These are phyloP conservation scores for Salvia splendens DNA, from an alignment of 257 asterid genomes.

Conservation along the genomic window DNA sequence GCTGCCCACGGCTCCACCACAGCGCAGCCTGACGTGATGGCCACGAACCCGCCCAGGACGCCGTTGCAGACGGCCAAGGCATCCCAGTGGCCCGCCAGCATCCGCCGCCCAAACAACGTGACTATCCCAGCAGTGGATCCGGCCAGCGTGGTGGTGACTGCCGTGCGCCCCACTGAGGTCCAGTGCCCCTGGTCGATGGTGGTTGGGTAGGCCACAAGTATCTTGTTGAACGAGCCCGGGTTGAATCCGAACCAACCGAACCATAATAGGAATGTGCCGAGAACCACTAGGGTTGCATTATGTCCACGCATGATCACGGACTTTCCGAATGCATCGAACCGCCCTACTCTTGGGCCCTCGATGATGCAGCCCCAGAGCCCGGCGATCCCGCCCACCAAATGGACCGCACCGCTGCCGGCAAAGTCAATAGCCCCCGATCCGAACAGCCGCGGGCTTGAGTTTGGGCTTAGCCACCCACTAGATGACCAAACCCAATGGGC, in stretches of 20 bases:
- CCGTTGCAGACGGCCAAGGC: slow-evolving; percentile 64
- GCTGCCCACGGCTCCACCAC: slow-evolving; percentile 80
- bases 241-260: slow-evolving; percentile 83
- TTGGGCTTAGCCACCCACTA: slow-evolving; percentile 65
- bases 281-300: slow-evolving; percentile 68
- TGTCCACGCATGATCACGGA: slow-evolving; percentile 70
- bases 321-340: slow-evolving; percentile 59
- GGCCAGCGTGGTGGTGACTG: slow-evolving; percentile 70
- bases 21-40: slow-evolving; percentile 63
- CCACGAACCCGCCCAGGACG: slow-evolving; percentile 64
- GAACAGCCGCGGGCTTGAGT: slow-evolving; percentile 48
- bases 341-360: slow-evolving; percentile 79
- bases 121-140: slow-evolving; percentile 69
- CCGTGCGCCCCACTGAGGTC: slow-evolving; percentile 72
- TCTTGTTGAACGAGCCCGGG: slow-evolving; percentile 65
- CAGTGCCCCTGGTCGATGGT: slow-evolving; percentile 60
- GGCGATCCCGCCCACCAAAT: slow-evolving; percentile 76
- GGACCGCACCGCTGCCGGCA: slow-evolving; percentile 79
- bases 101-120: slow-evolving; percentile 51
- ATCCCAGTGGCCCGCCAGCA: slow-evolving; percentile 62
- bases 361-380: slow-evolving; percentile 70
- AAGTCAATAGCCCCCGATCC: slow-evolving; percentile 74
- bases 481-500: slow-evolving; percentile 72
- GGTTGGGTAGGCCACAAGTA: slow-evolving; percentile 45
- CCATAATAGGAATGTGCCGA: slow-evolving; percentile 72